Evolutionary conservation across 306 rosid species (phyloP).

Genomic region (Pterocarpus santalinus): DNA sequence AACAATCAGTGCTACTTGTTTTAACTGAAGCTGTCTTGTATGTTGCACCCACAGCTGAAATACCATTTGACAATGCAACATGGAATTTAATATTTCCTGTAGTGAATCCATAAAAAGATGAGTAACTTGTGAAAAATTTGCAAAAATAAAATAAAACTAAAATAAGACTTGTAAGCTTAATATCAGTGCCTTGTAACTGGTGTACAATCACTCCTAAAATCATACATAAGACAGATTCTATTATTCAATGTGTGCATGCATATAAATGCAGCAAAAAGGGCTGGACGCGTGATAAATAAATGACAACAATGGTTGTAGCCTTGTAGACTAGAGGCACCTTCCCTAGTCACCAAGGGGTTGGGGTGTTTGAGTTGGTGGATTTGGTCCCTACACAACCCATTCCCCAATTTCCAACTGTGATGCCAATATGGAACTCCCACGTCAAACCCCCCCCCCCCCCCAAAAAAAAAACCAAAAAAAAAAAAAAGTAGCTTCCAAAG

Average conservation of each 20-base stretch:
- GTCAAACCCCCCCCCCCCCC: neutral
- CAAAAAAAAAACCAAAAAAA: neutral
- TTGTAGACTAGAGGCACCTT: conserved; percentile 14
- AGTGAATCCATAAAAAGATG: conserved; percentile 33
- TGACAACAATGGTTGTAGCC: neutral
- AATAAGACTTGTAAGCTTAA: conserved; percentile 17
- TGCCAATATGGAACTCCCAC: neutral
- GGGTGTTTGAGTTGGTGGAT: neutral
- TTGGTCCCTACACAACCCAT: neutral
- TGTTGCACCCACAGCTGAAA: conserved; percentile 62
- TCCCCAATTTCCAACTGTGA: neutral
- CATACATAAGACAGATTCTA: neutral
- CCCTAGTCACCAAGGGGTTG: neutral
- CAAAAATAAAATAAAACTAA: conserved; percentile 8
- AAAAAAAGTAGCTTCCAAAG: conserved; percentile 10
- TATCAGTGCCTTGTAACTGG: conserved; percentile 20
- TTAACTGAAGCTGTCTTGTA: conserved; percentile 72
- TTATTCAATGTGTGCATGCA: conserved; percentile 1
- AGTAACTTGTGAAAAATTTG: conserved; percentile 23
- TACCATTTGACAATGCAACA: conserved; percentile 72
- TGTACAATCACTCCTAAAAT: neutral
- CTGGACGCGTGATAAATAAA: conserved; percentile 22
- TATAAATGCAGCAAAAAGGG: conserved; percentile 27
- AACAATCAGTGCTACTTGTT: conserved; percentile 43
- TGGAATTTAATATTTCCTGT: conserved; percentile 67